Percentiles rank a stretch among this genome's conserved stretches.
Conservation (phyloP, 2,329 filamentous ascomycete species). For the Nigrospora sphaerica region DNA sequence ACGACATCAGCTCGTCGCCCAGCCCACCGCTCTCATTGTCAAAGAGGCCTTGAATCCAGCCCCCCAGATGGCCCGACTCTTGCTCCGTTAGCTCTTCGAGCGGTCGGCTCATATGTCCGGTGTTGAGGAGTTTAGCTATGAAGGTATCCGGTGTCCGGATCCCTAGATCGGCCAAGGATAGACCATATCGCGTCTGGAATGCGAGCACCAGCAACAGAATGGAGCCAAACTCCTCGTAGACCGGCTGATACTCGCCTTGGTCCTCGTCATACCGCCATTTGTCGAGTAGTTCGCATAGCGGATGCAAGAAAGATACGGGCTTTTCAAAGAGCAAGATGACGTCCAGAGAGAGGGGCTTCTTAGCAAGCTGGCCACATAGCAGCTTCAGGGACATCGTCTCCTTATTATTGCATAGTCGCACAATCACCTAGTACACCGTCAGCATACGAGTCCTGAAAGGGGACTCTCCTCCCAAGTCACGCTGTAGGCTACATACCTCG, state of each 20-base stretch:
- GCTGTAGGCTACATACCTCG: slow-evolving; percentile 42
- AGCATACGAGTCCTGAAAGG: not conserved
- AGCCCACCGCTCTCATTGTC: slow-evolving; percentile 67
- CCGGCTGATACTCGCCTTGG: slow-evolving; percentile 75
- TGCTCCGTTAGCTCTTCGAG: slow-evolving; percentile 55
- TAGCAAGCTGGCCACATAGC: slow-evolving; percentile 65
- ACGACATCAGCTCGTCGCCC: slow-evolving; percentile 73
- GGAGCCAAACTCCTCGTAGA: slow-evolving; percentile 80
- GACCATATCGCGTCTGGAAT: slow-evolving; percentile 67
- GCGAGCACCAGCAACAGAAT: slow-evolving; percentile 68
- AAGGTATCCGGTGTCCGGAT: slow-evolving; percentile 55
- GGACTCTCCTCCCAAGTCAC: not conserved
- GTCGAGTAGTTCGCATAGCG: slow-evolving; percentile 69
- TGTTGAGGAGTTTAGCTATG: slow-evolving; percentile 57
- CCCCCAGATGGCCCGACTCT: slow-evolving; percentile 59
- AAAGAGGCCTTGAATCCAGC: slow-evolving; percentile 74
- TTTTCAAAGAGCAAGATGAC: slow-evolving; percentile 71
- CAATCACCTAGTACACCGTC: slow-evolving; percentile 45
- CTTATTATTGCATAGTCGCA: slow-evolving; percentile 61
- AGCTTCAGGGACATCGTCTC: slow-evolving; percentile 76
- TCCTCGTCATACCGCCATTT: slow-evolving; percentile 78
- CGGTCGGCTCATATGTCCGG: slow-evolving; percentile 49
- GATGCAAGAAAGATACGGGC: slow-evolving; percentile 60
- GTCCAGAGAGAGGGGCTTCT: slow-evolving; percentile 65
- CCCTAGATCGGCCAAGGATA: slow-evolving; percentile 59